Conservation (phyloP, 208 protist species). For the Leishmania gerbilli region DNA sequence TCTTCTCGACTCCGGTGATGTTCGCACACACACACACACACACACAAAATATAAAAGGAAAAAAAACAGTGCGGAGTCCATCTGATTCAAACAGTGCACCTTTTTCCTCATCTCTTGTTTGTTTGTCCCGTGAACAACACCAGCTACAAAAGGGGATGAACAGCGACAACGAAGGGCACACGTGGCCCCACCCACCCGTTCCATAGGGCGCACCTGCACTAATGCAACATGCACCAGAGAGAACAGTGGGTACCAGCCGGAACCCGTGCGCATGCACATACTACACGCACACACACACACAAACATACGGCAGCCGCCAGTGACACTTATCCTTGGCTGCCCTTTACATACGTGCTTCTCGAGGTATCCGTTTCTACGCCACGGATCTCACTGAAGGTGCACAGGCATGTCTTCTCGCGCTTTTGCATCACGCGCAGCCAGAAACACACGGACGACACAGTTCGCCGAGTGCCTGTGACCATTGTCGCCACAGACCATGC, state of each 20-base stretch:
- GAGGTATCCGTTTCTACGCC: neutral
- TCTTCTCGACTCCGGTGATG: neutral
- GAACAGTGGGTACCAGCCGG: too few relatives aligned
- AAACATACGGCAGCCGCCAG: neutral
- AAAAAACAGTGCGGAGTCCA: neutral
- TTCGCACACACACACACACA: neutral
- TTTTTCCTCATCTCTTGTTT: neutral
- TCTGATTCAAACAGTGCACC: neutral
- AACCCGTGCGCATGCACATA: neutral
- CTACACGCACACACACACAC: neutral
- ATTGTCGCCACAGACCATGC: neutral
- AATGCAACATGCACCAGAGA: neutral
- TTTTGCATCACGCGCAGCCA: neutral
- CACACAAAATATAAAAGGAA: neutral
- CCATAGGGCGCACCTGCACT: neutral
- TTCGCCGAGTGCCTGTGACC: neutral
- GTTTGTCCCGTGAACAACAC: neutral
- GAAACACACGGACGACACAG: neutral
- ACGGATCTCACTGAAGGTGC: neutral
- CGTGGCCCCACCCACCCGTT: neutral
- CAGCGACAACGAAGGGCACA: neutral
- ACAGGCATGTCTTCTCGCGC: neutral
- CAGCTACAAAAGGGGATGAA: neutral
- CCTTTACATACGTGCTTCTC: neutral
- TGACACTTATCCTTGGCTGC: neutral